These are phyloP conservation scores for Cryptococcus sp. DNA, from an alignment of 1,284 basidiomycete genomes.

Conservation along the genomic window DNA sequence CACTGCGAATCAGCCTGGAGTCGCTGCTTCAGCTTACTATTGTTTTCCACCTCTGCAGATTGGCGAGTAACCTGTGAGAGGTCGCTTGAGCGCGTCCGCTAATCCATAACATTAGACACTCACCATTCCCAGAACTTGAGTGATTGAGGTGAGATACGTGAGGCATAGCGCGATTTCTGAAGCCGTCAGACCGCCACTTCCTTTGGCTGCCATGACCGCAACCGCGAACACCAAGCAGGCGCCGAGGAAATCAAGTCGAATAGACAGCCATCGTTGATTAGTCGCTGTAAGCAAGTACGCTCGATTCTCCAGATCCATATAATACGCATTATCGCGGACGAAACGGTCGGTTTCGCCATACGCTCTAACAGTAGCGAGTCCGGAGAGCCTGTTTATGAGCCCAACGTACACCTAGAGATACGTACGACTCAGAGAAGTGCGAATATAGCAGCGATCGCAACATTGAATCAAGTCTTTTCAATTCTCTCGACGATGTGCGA, in stretches of 20 bases:
- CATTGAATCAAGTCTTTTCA: slow-evolving; percentile 60
- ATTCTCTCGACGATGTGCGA: slow-evolving; percentile 78
- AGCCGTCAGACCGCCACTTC: slow-evolving; percentile 61
- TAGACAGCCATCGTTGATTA: slow-evolving; percentile 67
- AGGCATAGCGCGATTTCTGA: slow-evolving; percentile 72
- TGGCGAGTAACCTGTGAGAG: slow-evolving; percentile 57
- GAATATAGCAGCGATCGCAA: slow-evolving; percentile 71
- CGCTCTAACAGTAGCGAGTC: slow-evolving; percentile 72
- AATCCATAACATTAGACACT: slow-evolving; percentile 7
- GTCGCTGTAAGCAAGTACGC: slow-evolving; percentile 58
- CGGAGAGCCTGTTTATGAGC: slow-evolving; percentile 56
- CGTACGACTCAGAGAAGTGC: slow-evolving; percentile 73
- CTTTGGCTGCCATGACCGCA: slow-evolving; percentile 54
- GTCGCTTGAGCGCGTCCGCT: background rate
- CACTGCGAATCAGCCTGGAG: slow-evolving; percentile 53
- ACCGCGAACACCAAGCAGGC: slow-evolving; percentile 67
- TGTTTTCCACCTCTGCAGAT: slow-evolving; percentile 65
- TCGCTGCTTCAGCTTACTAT: slow-evolving; percentile 29
- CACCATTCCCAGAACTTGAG: slow-evolving; percentile 59
- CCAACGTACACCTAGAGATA: slow-evolving; percentile 50
- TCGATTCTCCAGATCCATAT: slow-evolving; percentile 73
- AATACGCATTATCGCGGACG: slow-evolving; percentile 66
- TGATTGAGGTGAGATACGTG: slow-evolving; percentile 61
- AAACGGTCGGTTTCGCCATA: slow-evolving; percentile 68
- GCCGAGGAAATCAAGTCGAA: slow-evolving; percentile 74